Percentiles rank a stretch among this genome's conserved stretches.
phyloP scores from a whole-genome alignment of 2,329 filamentous ascomycete genomes.

The Colletotrichum viniferum region DNA sequence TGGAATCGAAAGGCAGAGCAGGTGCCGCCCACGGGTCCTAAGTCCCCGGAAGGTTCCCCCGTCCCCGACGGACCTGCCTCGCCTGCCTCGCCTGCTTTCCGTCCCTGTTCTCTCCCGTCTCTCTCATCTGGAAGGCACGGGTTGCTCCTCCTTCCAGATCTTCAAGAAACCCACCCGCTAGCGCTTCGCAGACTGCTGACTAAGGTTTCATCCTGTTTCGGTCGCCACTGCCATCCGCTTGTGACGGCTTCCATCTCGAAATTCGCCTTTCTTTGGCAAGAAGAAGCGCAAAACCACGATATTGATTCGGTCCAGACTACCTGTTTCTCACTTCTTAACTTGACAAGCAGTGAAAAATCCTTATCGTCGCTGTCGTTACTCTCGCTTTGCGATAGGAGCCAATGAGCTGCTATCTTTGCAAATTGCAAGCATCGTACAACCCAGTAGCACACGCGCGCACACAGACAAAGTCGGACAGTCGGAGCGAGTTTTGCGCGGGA shows the following conservation, averaged over 20 bases:
- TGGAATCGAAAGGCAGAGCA: too few species aligned
- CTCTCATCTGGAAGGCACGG: background rate
- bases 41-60: background rate
- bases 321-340: background rate
- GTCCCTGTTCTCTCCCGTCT: background rate
- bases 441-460: background rate
- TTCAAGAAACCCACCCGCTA: background rate
- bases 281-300: background rate
- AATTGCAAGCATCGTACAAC: background rate
- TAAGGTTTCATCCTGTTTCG: slow-evolving; percentile 18
- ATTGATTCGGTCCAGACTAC: background rate
- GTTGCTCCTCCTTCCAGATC: background rate
- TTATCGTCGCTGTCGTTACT: too few species aligned
- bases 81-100: background rate
- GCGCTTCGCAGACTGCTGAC: background rate
- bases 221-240: background rate
- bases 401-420: background rate
- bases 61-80: background rate
- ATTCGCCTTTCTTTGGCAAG: background rate
- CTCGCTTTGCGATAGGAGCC: too few species aligned
- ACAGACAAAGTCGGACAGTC: background rate
- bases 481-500: background rate
- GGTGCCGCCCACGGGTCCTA: background rate
- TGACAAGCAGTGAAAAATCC: background rate
- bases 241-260: background rate